Evolutionary conservation across 306 rosid species (phyloP).

Genomic region (Fragaria ananassa): DNA sequence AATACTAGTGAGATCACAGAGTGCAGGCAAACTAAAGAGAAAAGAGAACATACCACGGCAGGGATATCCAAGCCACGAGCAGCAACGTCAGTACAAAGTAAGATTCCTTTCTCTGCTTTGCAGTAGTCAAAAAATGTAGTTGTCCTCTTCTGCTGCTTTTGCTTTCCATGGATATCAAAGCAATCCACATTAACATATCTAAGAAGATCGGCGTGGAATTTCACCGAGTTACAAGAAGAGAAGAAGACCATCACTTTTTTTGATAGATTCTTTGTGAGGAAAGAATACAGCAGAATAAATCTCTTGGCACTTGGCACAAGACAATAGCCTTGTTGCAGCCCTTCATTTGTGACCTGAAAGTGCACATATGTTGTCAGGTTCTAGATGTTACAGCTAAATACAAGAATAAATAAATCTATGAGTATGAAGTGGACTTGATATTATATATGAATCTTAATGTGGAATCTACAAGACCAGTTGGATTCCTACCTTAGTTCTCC

Average conservation of each 20-base stretch:
- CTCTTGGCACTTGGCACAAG: conserved; percentile 79
- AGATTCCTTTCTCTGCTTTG: conserved; percentile 84
- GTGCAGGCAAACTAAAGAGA: background rate
- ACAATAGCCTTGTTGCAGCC: conserved; percentile 92
- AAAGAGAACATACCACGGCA: conserved; percentile 52
- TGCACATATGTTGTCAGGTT: conserved; percentile 23
- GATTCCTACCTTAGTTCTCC: conserved; percentile 63
- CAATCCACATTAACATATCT: conserved; percentile 66
- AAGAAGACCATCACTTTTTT: conserved; percentile 97
- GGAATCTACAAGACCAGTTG: background rate
- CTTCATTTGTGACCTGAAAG: conserved; percentile 88
- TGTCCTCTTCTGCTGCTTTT: conserved; percentile 84
- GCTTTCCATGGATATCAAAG: conserved; percentile 86
- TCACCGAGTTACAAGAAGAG: conserved; percentile 93
- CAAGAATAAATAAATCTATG: background rate
- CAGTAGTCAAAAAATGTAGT: conserved; percentile 69
- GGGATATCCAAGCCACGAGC: conserved; percentile 96
- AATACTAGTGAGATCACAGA: background rate
- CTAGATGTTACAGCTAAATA: conserved; percentile 9
- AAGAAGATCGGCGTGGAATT: conserved; percentile 81
- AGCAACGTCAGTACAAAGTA: conserved; percentile 97
- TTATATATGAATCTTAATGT: background rate
- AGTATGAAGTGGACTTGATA: background rate
- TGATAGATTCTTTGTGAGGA: conserved; percentile 64
- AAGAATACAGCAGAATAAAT: conserved; percentile 75